These are phyloP conservation scores for Collybia sp. DNA, from an alignment of 768 basidiomycete species.

Conservation along the genomic window DNA sequence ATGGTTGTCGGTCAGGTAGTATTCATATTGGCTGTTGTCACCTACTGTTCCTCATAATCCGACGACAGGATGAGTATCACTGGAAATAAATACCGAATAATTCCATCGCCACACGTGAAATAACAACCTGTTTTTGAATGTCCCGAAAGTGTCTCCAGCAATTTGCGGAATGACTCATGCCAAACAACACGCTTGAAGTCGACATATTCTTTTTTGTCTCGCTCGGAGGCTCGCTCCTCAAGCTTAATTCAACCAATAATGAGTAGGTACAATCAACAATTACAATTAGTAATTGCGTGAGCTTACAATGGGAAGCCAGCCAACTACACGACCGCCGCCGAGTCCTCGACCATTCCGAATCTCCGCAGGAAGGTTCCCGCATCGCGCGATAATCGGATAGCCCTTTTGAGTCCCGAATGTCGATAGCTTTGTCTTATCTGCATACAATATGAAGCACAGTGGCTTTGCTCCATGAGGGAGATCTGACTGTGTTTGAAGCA, in stretches of 20 bases:
- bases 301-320: conserved; percentile 30
- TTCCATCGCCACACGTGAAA: conserved; percentile 11
- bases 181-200: conserved; percentile 20
- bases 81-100: conserved; percentile 14
- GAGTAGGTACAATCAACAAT: not conserved
- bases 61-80: conserved; percentile 22
- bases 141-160: conserved; percentile 11
- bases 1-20: not conserved
- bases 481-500: conserved; percentile 4
- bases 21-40: not conserved
- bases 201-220: conserved; percentile 13
- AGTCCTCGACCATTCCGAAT: conserved; percentile 26
- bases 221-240: conserved; percentile 14
- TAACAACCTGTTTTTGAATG: conserved; percentile 8
- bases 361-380: conserved; percentile 22
- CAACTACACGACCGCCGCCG: conserved; percentile 30
- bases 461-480: conserved; percentile 18
- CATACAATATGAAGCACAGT: conserved; percentile 26
- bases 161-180: conserved; percentile 18
- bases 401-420: conserved; percentile 28
- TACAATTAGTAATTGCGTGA: not conserved
- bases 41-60: conserved; percentile 30
- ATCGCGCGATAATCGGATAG: conserved; percentile 28
- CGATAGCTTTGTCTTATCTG: conserved; percentile 32
- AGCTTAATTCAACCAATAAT: conserved; percentile 9